phyloP scores from a whole-genome alignment of 768 basidiomycete genomes.

The Tubosaeta brunneosetosa region DNA sequence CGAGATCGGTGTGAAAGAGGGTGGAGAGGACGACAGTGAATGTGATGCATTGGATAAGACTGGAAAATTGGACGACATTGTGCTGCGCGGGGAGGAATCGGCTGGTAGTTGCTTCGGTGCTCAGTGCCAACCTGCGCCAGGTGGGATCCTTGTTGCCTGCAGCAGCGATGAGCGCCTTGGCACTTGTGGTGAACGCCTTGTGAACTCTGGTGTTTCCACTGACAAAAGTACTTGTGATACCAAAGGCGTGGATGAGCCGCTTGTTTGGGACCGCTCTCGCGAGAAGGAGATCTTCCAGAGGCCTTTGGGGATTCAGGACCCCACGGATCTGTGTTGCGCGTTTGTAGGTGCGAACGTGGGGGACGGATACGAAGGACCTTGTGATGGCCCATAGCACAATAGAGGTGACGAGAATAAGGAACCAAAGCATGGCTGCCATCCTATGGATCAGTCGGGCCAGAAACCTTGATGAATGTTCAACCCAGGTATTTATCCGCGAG shows the following conservation, averaged over 20 bases:
- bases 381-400: neutral
- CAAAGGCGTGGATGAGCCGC: constrained; percentile 25
- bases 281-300: constrained; percentile 13
- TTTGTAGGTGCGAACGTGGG: constrained; percentile 10
- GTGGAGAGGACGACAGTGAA: constrained; percentile 41
- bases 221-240: constrained; percentile 50
- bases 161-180: constrained; percentile 19
- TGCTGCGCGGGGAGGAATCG: constrained; percentile 10
- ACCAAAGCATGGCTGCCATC: neutral
- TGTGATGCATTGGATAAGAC: constrained; percentile 41
- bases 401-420: neutral
- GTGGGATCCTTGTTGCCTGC: constrained; percentile 1
- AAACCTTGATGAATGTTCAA: neutral
- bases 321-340: neutral
- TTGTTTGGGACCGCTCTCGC: constrained; percentile 20
- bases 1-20: constrained; percentile 33
- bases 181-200: constrained; percentile 17
- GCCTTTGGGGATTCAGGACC: constrained; percentile 8
- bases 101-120: constrained; percentile 10
- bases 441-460: neutral
- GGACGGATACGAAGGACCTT: neutral
- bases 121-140: constrained; percentile 14
- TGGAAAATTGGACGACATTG: constrained; percentile 27
- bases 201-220: constrained; percentile 32
- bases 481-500: neutral